Conservation (phyloP, 2,329 filamentous ascomycete genomes). For the Aaosphaeria arxii region DNA sequence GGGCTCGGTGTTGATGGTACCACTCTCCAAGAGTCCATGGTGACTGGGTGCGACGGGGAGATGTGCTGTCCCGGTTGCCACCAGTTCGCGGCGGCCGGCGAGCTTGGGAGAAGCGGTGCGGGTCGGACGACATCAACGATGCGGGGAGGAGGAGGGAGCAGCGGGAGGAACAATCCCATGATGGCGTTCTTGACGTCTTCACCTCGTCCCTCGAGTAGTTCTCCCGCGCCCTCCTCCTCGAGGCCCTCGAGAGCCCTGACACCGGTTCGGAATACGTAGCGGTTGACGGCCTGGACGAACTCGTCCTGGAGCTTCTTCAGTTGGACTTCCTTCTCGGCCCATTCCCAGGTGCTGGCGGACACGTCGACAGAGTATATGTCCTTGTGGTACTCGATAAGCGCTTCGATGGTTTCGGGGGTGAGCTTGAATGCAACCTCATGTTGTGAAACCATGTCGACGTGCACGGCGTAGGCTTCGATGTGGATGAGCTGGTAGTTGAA, state of each 20-base stretch:
- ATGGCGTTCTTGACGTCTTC: slow-evolving; percentile 91
- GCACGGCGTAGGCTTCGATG: slow-evolving; percentile 95
- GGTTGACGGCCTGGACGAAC: slow-evolving; percentile 95
- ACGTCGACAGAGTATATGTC: slow-evolving; percentile 90
- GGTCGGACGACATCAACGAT: slow-evolving; percentile 87
- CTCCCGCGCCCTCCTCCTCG: slow-evolving; percentile 93
- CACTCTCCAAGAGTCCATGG: slow-evolving; percentile 86
- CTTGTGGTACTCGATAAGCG: slow-evolving; percentile 93
- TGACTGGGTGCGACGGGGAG: slow-evolving; percentile 63
- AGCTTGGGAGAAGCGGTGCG: slow-evolving; percentile 80
- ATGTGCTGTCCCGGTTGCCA: slow-evolving; percentile 67
- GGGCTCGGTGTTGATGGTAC: slow-evolving; percentile 84
- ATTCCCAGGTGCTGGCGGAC: slow-evolving; percentile 85
- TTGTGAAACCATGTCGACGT: slow-evolving; percentile 97
- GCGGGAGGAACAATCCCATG: slow-evolving; percentile 77
- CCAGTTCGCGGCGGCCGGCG: slow-evolving; percentile 68
- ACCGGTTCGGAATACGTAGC: slow-evolving; percentile 89
- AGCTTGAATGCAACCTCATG: slow-evolving; percentile 99
- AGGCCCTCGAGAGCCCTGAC: slow-evolving; percentile 88
- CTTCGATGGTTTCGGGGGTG: slow-evolving; percentile 88
- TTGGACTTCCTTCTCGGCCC: slow-evolving; percentile 94
- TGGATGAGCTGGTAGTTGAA: slow-evolving; percentile 93
- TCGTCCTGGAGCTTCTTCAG: slow-evolving; percentile 97
- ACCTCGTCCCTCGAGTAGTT: slow-evolving; percentile 85
- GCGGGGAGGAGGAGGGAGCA: slow-evolving; percentile 82